These are phyloP conservation scores for Gremmenia infestans DNA, from an alignment of 2,329 filamentous ascomycete species.

Conservation along the genomic window DNA sequence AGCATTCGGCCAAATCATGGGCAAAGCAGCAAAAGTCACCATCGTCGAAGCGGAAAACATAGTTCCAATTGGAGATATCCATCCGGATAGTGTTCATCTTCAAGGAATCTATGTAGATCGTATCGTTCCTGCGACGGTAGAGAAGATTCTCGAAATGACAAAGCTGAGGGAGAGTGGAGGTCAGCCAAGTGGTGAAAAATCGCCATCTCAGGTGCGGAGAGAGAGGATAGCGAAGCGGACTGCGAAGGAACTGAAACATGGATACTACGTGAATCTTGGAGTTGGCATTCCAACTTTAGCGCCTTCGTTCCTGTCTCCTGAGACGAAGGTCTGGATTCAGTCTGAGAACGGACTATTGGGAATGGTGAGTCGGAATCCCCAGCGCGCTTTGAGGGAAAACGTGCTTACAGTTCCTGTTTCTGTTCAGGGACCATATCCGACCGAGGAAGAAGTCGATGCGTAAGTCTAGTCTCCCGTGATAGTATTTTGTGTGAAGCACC, in stretches of 20 bases:
- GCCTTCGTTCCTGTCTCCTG: slow-evolving; percentile 65
- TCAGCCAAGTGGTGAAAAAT: slow-evolving; percentile 27
- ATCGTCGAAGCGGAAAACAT: slow-evolving; percentile 86
- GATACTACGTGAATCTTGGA: slow-evolving; percentile 72
- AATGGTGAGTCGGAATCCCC: slow-evolving; percentile 40
- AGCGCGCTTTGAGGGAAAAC: too few species aligned
- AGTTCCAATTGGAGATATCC: slow-evolving; percentile 67
- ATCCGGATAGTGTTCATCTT: slow-evolving; percentile 69
- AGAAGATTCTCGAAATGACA: slow-evolving; percentile 68
- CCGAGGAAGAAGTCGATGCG: slow-evolving; percentile 64
- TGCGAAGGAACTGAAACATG: slow-evolving; percentile 74
- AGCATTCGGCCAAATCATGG: slow-evolving; percentile 71
- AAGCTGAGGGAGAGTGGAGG: slow-evolving; percentile 47
- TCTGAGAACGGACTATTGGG: slow-evolving; percentile 83
- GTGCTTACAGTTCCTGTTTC: background rate
- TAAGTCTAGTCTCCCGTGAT: slow-evolving; percentile 30
- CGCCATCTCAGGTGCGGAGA: slow-evolving; percentile 49
- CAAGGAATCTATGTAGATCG: slow-evolving; percentile 80
- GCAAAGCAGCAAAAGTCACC: slow-evolving; percentile 70
- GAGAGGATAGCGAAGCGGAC: slow-evolving; percentile 72
- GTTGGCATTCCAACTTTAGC: slow-evolving; percentile 86
- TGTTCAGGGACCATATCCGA: slow-evolving; percentile 63
- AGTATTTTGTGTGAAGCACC: background rate
- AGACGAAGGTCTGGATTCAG: slow-evolving; percentile 74
- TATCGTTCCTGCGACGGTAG: slow-evolving; percentile 67